phyloP scores from a whole-genome alignment of 2,329 filamentous ascomycete genomes.

The Monilinia fructigena region DNA sequence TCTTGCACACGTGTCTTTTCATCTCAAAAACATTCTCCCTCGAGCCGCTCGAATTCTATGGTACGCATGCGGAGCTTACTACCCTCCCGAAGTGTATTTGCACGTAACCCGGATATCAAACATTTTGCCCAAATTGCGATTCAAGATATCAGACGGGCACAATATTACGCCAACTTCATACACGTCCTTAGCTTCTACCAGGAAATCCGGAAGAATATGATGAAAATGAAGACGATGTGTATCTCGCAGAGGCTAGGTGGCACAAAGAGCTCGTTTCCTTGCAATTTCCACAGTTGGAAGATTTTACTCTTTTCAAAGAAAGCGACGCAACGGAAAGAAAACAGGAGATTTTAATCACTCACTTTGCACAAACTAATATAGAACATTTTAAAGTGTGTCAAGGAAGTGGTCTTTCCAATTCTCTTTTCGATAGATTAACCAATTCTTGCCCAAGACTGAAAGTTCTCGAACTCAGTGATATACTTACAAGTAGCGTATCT shows the following conservation, averaged over 20 bases:
- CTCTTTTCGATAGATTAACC: not conserved
- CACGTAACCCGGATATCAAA: not conserved
- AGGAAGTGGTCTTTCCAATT: not conserved
- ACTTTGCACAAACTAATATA: not conserved
- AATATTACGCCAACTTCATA: conserved; percentile 15
- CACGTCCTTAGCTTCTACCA: not conserved
- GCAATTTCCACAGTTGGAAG: conserved; percentile 5
- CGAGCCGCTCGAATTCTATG: conserved; percentile 1
- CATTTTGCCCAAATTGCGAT: not conserved
- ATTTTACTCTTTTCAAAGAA: not conserved
- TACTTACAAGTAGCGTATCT: not conserved
- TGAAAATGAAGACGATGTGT: not conserved
- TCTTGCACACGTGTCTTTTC: conserved; percentile 1
- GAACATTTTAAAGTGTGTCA: not conserved
- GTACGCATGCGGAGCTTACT: conserved; percentile 4
- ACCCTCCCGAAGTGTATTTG: not conserved
- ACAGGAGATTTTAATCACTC: not conserved
- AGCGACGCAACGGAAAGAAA: not conserved
- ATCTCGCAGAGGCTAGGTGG: not conserved
- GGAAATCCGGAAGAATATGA: not conserved
- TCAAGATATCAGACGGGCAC: not conserved
- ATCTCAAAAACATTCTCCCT: conserved; percentile 13
- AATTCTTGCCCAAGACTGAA: not conserved
- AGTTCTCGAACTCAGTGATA: not conserved
- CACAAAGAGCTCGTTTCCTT: not conserved